Percentiles rank a stretch among this genome's conserved stretches.
Conservation (phyloP, 805 yeast genomes). For the Yamadazyma scolyti region DNA sequence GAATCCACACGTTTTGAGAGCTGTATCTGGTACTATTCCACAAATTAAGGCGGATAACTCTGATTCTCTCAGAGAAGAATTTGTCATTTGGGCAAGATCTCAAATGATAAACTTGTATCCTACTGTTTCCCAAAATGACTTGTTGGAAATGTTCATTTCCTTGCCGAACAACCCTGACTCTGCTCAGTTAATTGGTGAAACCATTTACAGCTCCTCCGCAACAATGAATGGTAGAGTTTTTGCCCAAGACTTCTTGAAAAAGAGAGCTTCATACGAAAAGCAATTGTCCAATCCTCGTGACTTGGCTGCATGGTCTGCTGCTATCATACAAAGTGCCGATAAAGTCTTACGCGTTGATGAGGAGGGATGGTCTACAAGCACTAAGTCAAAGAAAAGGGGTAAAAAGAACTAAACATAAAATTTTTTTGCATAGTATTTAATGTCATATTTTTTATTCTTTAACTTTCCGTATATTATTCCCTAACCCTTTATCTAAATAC, state of each 20-base stretch:
- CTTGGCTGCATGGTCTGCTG: slow-evolving; percentile 68
- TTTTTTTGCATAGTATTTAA: slow-evolving; percentile 1
- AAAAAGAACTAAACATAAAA: slow-evolving; percentile 18
- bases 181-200: slow-evolving; percentile 83
- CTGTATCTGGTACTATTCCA: slow-evolving; percentile 28
- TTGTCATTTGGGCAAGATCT: slow-evolving; percentile 68
- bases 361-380: slow-evolving; percentile 45
- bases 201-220: slow-evolving; percentile 81
- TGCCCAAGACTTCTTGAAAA: slow-evolving; percentile 83
- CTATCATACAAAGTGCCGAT: slow-evolving; percentile 45
- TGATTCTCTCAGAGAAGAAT: slow-evolving; percentile 45
- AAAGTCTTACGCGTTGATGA: slow-evolving; percentile 37
- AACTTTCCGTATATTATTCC: neutral
- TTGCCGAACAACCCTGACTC: slow-evolving; percentile 73
- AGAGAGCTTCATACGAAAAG: slow-evolving; percentile 70
- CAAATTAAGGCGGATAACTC: slow-evolving; percentile 16
- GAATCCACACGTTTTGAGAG: slow-evolving; percentile 34
- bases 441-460: too few relatives aligned
- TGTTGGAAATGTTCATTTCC: slow-evolving; percentile 73
- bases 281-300: slow-evolving; percentile 27
- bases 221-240: slow-evolving; percentile 94
- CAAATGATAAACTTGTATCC: slow-evolving; percentile 65
- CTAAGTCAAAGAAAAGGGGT: slow-evolving; percentile 37
- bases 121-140: slow-evolving; percentile 73
- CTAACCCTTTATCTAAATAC: neutral